Percentiles rank a stretch among this genome's conserved stretches.
Conservation (phyloP, 108 stramenopile species). For the Fragilariopsis cylindrus region DNA sequence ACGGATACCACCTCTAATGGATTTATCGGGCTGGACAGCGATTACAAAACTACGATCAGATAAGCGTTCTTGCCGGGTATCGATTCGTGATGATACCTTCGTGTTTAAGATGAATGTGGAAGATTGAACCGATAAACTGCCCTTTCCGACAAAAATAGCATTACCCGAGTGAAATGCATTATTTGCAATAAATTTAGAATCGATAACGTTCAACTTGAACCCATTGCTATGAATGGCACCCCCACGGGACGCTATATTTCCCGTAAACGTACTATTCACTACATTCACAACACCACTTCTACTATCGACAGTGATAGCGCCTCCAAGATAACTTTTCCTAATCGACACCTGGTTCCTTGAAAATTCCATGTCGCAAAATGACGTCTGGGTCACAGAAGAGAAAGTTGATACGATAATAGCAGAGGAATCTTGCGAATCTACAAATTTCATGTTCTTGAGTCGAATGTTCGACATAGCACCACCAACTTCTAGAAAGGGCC, state of each 20-base stretch:
- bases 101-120: slow-evolving; percentile 3
- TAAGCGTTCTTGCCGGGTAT: neutral
- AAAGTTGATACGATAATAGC: slow-evolving; percentile 6
- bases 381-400: slow-evolving; percentile 4
- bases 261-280: slow-evolving; percentile 12
- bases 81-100: neutral
- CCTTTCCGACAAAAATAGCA: slow-evolving; percentile 12
- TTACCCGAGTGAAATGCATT: slow-evolving; percentile 7
- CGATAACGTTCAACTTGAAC: slow-evolving; percentile 14
- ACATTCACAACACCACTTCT: slow-evolving; percentile 24
- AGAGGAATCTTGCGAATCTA: slow-evolving; percentile 8
- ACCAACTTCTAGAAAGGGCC: slow-evolving; percentile 9
- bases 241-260: slow-evolving; percentile 14
- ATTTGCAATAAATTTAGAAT: slow-evolving; percentile 20
- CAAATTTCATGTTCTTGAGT: slow-evolving; percentile 21
- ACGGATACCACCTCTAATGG: neutral
- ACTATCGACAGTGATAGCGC: neutral
- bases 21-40: neutral
- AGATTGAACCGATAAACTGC: neutral
- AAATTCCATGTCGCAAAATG: slow-evolving; percentile 22
- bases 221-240: slow-evolving; percentile 23
- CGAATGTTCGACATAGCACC: slow-evolving; percentile 12
- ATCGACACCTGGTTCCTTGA: neutral
- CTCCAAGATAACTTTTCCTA: neutral
- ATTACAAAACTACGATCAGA: neutral